These are phyloP conservation scores for Beta lomatogona DNA, from an alignment of 179 eudicot genomes.

Conservation along the genomic window DNA sequence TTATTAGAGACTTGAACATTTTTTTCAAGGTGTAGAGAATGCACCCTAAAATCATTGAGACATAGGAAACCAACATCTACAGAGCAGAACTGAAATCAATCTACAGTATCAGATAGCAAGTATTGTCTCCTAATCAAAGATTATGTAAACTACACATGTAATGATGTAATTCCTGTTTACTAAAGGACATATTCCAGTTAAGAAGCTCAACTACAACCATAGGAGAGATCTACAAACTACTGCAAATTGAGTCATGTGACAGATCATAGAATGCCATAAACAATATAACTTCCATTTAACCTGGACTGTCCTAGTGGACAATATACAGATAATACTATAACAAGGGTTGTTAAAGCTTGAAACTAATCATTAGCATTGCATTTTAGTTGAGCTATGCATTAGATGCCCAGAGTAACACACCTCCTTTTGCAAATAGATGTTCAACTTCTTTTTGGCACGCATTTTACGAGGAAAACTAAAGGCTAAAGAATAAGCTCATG, in stretches of 20 bases:
- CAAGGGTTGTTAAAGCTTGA: neutral
- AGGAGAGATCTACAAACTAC: neutral
- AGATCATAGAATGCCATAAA: neutral
- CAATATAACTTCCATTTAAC: neutral
- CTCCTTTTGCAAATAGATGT: too few relatives aligned
- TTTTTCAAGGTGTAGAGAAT: too few relatives aligned
- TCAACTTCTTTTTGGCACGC: too few relatives aligned
- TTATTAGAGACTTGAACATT: too few relatives aligned
- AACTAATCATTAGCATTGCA: neutral
- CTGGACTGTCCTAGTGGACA: neutral
- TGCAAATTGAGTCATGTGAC: neutral
- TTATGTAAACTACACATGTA: neutral
- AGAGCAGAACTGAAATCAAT: neutral
- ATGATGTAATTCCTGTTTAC: neutral
- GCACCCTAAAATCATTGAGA: neutral
- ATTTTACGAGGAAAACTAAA: too few relatives aligned
- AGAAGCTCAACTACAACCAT: neutral
- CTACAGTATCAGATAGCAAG: neutral
- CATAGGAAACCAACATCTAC: conserved; percentile 13
- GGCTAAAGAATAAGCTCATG: too few relatives aligned
- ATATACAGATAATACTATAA: neutral
- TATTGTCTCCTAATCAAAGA: neutral
- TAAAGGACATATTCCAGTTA: neutral
- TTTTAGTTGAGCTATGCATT: neutral
- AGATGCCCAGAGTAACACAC: too few relatives aligned